These are phyloP conservation scores for Trametes polyzona DNA, from an alignment of 1,284 basidiomycete genomes.

Conservation along the genomic window DNA sequence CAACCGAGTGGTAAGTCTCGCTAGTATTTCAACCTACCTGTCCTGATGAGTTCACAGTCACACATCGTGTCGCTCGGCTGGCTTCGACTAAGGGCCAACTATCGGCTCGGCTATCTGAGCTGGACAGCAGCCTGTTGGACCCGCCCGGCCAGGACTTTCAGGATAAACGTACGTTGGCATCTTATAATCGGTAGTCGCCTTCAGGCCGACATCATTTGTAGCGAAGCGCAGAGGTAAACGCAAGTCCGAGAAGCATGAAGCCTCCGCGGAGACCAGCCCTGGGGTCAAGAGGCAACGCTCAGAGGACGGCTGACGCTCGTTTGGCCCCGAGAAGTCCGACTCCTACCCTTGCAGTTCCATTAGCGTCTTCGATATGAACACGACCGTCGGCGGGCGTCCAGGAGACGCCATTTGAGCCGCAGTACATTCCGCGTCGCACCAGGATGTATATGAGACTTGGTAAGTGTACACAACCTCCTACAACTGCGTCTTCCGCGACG, in stretches of 20 bases:
- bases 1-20: slow-evolving; percentile 20
- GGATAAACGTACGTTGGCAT: slow-evolving; percentile 22
- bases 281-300: slow-evolving; percentile 4
- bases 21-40: slow-evolving; percentile 8
- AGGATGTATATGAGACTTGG: too few relatives aligned
- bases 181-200: too few relatives aligned
- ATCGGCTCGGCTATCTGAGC: slow-evolving; percentile 10
- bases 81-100: slow-evolving; percentile 2
- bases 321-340: too few relatives aligned
- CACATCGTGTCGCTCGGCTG: slow-evolving; percentile 15
- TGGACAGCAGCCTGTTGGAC: slow-evolving; percentile 12
- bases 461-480: neutral
- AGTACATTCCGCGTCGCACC: too few relatives aligned
- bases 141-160: neutral
- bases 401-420: too few relatives aligned
- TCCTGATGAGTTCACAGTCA: too few relatives aligned
- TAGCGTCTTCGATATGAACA: too few relatives aligned
- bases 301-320: slow-evolving; percentile 9
- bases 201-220: neutral
- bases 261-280: neutral
- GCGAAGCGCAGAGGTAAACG: slow-evolving; percentile 17
- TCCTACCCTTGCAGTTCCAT: too few relatives aligned
- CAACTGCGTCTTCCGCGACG: neutral
- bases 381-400: too few relatives aligned
- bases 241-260: slow-evolving; percentile 21